A percentile compares a stretch with the other conserved stretches of the same genome.
These are phyloP conservation scores for Paramarasmius palmivorus DNA, from an alignment of 1,284 basidiomycete species.

Conservation along the genomic window DNA sequence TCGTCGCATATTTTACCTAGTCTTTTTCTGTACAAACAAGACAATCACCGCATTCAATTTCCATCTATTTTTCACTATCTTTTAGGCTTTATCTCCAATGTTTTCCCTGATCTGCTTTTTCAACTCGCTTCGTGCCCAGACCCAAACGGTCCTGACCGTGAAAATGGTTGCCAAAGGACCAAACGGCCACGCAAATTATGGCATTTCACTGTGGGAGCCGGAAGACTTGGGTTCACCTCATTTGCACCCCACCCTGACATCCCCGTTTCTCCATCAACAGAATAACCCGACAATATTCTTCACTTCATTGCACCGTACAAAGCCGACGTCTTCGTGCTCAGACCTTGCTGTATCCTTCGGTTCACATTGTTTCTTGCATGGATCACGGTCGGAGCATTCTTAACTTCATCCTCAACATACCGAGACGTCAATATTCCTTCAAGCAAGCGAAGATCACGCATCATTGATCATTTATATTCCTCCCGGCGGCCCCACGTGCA, in stretches of 20 bases:
- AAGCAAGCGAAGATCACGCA: slow-evolving; percentile 2
- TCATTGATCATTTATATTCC: slow-evolving; percentile 2
- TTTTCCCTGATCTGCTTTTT: too few species aligned
- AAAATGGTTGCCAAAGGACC: not conserved
- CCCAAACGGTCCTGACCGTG: not conserved
- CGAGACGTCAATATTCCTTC: not conserved
- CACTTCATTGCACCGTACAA: not conserved
- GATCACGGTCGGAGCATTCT: not conserved
- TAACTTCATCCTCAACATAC: not conserved
- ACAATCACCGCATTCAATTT: too few species aligned
- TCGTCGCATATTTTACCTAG: not conserved
- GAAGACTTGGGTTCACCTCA: not conserved
- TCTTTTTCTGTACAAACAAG: too few species aligned
- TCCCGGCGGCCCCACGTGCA: not conserved
- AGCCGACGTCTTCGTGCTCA: not conserved
- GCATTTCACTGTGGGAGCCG: not conserved
- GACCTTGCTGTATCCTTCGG: not conserved
- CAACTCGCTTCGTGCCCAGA: not conserved
- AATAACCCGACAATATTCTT: too few species aligned
- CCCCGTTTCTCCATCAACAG: not conserved
- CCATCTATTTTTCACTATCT: too few species aligned
- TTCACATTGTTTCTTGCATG: not conserved
- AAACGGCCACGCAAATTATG: slow-evolving; percentile 1
- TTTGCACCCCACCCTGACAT: slow-evolving; percentile 1
- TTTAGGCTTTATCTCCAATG: too few species aligned